Base-by-base conservation (phyloP, 495 filamentous ascomycete species). In the Thermothielavioides terrestris region DNA sequence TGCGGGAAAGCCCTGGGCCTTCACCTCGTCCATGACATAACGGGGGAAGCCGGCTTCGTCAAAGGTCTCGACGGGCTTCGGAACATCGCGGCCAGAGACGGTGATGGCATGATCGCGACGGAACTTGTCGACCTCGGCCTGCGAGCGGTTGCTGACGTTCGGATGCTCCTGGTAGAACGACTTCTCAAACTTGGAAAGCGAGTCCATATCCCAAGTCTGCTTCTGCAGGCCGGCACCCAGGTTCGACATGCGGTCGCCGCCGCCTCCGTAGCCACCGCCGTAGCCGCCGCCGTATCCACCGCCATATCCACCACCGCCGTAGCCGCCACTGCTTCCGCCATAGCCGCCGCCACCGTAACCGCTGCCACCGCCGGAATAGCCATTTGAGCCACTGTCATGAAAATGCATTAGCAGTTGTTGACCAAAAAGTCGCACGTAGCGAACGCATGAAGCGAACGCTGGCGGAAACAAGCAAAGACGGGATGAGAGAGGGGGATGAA, bases 1-100 rank as follows among this genome's bases (percentile, higher is more conserved):
- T 38, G 82, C 81, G 40, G 82, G 74, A 68, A 98, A 98, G 21
- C 92, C 92, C 72, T 96, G 89, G 40, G 89, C 85, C 79, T 97
- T 97, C 60, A 98, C 92, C 68, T 98, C 92, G 62, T 84, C 87
- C 83, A 98, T 87, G 37, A 98, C 92, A 65, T 98, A 98, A 50
- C 80, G 79, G 22, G 92, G 92, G 73, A 98, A 98, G 6, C 88
- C 88, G 63, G 92, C 92, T 72, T 98, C 92, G 59, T 98, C 94
- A 67, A 98, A 98, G 40, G 81, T 92, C 66, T 95, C 82, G 37
- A 98, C 89, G 39, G 92, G 94, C 59, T 88, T 89, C 49, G 91
- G 94, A 12, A 96, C 80, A 59, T 89, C 77, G 25, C 46, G 63
- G 34, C 92, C 92, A 49, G 83, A 74, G 23, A 96, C 73, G 21